Conservation (phyloP, 73 alveolate species). For the Symbiodinium pilosum region DNA sequence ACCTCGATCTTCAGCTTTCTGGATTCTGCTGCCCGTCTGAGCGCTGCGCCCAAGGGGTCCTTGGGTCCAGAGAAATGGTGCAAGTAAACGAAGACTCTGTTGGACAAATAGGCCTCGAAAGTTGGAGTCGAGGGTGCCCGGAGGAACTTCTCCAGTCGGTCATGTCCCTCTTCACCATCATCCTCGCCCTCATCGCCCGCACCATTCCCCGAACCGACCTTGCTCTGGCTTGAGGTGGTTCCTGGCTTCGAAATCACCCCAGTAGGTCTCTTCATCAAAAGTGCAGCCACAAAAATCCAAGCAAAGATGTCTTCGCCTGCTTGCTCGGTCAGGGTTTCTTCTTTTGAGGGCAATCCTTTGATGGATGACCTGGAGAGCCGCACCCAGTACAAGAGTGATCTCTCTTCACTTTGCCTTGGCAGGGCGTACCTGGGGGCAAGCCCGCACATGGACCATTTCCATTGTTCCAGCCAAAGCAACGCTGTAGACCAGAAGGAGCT, state of each 20-base stretch:
- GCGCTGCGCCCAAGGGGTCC: background rate
- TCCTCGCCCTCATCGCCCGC: background rate
- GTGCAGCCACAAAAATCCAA: too few relatives aligned
- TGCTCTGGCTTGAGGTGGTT: too few relatives aligned
- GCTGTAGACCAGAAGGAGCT: background rate
- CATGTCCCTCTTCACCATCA: background rate
- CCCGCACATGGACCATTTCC: slow-evolving; percentile 29
- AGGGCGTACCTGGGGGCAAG: background rate
- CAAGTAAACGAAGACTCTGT: background rate
- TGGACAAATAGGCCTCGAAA: background rate
- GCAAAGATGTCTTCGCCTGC: background rate
- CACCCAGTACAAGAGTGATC: background rate
- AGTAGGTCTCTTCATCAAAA: too few relatives aligned
- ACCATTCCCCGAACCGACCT: background rate
- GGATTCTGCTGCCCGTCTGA: background rate
- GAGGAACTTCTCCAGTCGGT: background rate
- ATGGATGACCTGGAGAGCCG: slow-evolving; percentile 9
- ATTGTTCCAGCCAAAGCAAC: slow-evolving; percentile 47
- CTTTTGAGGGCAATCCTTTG: background rate
- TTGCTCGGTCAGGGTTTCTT: background rate
- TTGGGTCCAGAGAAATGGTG: background rate
- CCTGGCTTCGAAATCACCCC: too few relatives aligned
- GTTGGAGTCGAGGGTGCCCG: background rate
- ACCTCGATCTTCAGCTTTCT: background rate
- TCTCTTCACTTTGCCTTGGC: background rate